Base-by-base conservation (phyloP, 805 yeast genomes). In the Kluyveromyces aestuarii region DNA sequence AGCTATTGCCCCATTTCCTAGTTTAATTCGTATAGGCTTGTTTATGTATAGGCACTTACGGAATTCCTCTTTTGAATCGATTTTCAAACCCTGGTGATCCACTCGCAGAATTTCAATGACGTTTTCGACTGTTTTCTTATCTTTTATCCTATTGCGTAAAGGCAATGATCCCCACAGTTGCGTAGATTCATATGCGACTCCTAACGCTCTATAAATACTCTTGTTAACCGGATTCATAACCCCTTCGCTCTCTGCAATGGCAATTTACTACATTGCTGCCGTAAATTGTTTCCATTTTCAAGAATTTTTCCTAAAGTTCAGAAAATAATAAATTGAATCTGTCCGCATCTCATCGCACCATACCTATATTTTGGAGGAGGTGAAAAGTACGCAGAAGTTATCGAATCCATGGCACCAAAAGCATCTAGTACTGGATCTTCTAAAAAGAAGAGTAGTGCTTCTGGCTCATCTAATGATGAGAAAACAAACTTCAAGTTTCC, bases 401-500 rank as follows among this genome's bases (percentile, higher is more conserved):
- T 13, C 11, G 14, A 37, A 37, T 2, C 17, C 10, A 63, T 62
- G 68, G 58, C 64, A 19, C 62, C 68, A 14, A 64, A 63, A 48
- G 44, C 63, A 7, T 48, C 59, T 37, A 44, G 55, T 5, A 48
- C 57, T 2, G 46, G 59, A 8, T 40, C 65, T 8, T 64, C 63
- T 52, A 67, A 66, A 54, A 61, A 62, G 47, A 33, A 57, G n/a
- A 33, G 58, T 2, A 39, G 59, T 1, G 48, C 55, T 8, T 48
- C 47, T 1, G 42, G 55, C 7, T 37, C 50, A n/a, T 48, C 60
- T 3, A 51, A 59, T 7, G 39, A 48, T 27, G 38, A 52, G 4
- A 59, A 61, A 39, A 44, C 64, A 1, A 69, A 69, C 39, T 55
- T 67, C 21, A 71, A 69, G 52, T 42, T 69, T 17, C 75, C 76